These are phyloP conservation scores for Candida neerlandica DNA, from an alignment of 1,139 yeast species.

Conservation along the genomic window DNA sequence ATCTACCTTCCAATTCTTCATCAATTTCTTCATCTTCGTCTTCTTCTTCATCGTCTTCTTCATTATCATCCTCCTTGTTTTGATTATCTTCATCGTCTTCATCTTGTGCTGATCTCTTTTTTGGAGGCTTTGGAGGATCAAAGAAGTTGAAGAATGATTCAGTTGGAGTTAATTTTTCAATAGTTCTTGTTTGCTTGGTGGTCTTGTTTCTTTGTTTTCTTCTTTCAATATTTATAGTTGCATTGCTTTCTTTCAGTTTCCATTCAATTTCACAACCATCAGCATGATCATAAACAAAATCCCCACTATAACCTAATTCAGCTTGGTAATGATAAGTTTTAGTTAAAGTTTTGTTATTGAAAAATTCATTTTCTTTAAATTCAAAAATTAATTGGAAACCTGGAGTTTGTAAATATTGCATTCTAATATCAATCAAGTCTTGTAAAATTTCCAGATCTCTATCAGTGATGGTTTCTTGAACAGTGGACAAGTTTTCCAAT, in stretches of 20 bases:
- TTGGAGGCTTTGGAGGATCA: slow-evolving; percentile 86
- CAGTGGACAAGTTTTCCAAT: slow-evolving; percentile 78
- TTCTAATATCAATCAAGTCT: slow-evolving; percentile 66
- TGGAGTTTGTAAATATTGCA: slow-evolving; percentile 84
- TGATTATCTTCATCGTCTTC: slow-evolving; percentile 45
- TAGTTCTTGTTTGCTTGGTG: slow-evolving; percentile 95
- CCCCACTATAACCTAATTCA: slow-evolving; percentile 93
- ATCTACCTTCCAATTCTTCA: slow-evolving; percentile 78
- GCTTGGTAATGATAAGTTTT: slow-evolving; percentile 94
- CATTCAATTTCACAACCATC: slow-evolving; percentile 88
- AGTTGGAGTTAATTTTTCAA: slow-evolving; percentile 89
- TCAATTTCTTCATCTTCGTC: slow-evolving; percentile 63
- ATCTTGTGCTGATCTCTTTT: slow-evolving; percentile 25
- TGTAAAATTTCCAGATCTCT: slow-evolving; percentile 86
- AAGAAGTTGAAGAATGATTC: slow-evolving; percentile 96
- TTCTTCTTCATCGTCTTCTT: slow-evolving; percentile 40
- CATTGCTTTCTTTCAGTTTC: slow-evolving; percentile 78
- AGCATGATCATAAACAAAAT: slow-evolving; percentile 95
- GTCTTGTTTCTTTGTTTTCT: slow-evolving; percentile 97
- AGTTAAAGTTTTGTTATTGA: slow-evolving; percentile 68
- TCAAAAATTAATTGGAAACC: slow-evolving; percentile 89
- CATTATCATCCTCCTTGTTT: slow-evolving; percentile 13
- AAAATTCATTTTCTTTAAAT: slow-evolving; percentile 76
- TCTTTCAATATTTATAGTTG: slow-evolving; percentile 85
- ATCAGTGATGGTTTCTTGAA: slow-evolving; percentile 85